Percentiles rank a stretch among this genome's conserved stretches.
Conservation (phyloP, 1,139 yeast species). For the Lodderomyces oxycetoniae region DNA sequence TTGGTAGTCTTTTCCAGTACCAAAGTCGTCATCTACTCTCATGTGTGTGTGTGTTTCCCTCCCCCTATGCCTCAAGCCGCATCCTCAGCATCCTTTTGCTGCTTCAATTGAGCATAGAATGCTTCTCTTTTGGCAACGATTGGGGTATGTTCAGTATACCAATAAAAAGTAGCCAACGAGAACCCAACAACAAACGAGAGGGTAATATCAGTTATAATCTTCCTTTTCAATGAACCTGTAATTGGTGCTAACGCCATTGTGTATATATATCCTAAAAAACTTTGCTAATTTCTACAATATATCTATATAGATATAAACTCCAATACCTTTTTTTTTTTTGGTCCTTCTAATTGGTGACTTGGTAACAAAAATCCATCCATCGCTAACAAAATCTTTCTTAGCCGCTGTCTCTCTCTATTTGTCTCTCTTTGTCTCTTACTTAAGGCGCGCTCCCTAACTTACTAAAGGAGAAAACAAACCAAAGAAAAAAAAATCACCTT, state of each 20-base stretch:
- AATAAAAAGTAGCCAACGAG: conserved; percentile 29
- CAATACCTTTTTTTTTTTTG: not conserved
- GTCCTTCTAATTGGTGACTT: not conserved
- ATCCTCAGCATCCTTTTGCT: conserved; percentile 69
- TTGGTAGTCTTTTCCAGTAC: too few species aligned
- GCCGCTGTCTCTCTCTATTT: too few species aligned
- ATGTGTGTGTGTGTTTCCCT: too few species aligned
- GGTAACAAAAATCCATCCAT: too few species aligned
- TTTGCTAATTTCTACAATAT: too few species aligned
- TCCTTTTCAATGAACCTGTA: conserved; percentile 78
- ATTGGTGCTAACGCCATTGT: conserved; percentile 85
- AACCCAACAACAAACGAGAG: conserved; percentile 54
- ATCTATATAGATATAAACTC: too few species aligned
- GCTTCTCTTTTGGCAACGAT: conserved; percentile 73
- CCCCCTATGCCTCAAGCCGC: conserved; percentile 14
- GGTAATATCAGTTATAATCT: conserved; percentile 74
- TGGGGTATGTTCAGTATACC: conserved; percentile 57
- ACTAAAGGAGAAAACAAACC: too few species aligned
- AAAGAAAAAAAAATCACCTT: conserved; percentile 1
- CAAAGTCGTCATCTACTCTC: too few species aligned
- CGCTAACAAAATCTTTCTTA: too few species aligned
- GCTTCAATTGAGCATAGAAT: conserved; percentile 71
- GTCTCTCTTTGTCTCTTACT: too few species aligned
- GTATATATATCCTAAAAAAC: too few species aligned
- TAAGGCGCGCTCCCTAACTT: too few species aligned